Percentiles rank a stretch among this genome's conserved stretches.
These are phyloP conservation scores for Globisporangium nodosum DNA, from an alignment of 352 stramenopile species.

Conservation along the genomic window DNA sequence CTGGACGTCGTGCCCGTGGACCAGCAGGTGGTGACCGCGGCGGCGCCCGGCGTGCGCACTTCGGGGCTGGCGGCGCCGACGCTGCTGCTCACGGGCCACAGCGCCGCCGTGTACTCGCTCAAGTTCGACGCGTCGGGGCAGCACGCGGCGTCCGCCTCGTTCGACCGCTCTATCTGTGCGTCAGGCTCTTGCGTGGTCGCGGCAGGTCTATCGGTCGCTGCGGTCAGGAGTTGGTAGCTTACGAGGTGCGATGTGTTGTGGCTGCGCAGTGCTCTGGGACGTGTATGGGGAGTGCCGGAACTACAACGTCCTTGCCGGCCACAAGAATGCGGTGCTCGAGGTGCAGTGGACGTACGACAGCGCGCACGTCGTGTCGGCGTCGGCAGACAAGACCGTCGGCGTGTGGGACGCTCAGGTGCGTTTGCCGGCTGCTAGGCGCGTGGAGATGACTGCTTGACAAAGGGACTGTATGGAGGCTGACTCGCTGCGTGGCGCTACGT, in stretches of 20 bases:
- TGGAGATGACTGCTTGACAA: too few relatives aligned
- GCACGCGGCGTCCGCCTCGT: constrained; percentile 64
- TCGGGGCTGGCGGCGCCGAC: constrained; percentile 63
- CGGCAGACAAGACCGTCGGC: constrained; percentile 91
- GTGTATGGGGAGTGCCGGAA: constrained; percentile 90
- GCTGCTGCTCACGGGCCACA: constrained; percentile 77
- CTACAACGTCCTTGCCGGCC: constrained; percentile 90
- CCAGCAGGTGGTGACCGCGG: constrained; percentile 45
- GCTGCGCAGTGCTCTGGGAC: constrained; percentile 81
- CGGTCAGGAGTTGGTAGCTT: not conserved
- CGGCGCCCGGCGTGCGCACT: constrained; percentile 48
- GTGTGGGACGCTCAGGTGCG: constrained; percentile 70
- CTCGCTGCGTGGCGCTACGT: too few relatives aligned
- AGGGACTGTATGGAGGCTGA: not conserved
- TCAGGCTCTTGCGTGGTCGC: constrained; percentile 2
- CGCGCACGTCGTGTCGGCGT: constrained; percentile 83
- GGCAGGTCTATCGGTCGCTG: not conserved
- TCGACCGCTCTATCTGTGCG: constrained; percentile 61
- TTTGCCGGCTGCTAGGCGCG: not conserved
- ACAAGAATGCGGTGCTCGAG: constrained; percentile 96
- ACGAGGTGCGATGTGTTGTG: not conserved
- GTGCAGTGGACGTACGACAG: constrained; percentile 90
- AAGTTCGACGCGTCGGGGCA: constrained; percentile 75
- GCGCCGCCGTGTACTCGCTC: constrained; percentile 69
- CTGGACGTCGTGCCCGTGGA: constrained; percentile 73